Evolutionary conservation across 163 green algal species (phyloP), one percentile per base, ranked within the genome.

Genomic region (Volvox carteri): DNA sequence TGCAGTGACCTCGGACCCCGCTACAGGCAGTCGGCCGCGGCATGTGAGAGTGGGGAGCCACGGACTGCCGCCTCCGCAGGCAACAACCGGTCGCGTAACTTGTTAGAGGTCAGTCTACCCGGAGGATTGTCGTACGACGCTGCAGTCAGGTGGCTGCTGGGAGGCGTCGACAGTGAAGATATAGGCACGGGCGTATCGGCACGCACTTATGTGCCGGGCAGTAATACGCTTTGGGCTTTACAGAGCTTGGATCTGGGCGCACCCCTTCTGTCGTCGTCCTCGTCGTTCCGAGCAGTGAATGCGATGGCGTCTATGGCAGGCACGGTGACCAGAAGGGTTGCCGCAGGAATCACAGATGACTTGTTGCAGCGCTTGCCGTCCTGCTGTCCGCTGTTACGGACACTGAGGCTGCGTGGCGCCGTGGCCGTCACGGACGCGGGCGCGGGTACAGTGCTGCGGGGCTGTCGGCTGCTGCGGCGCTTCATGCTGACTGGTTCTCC

Each of bases 191-290:
- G 4, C 30, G 25, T 8, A 1, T 1, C 21, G 23, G 28, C 28
- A 12, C 6, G 4, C 35, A 37, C 68, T 68, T 18, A 30, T 23
- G 35, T 52, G 18, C 42, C 42, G 23, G 41, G 25, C 68, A n/a
- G n/a, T n/a, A 52, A 42, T 39, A 4, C 73, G 25, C 73, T 84
- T 19, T 84, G 75, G 75, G 48, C 75, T 1, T 33, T 84, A 14
- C 50, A 67, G 48, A 3, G 39, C 23, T 48, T 84, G 75, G 75
- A 84, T 35, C 50, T 84, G 46, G 46, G n/a, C n/a, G n/a, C n/a
- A n/a, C n/a, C 12, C 1, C 30, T 54, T 21, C 76, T 35, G 1
- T 37, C 75, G 2, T 19, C 23, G n/a, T n/a, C n/a, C n/a, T n/a
- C 44, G 25, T 2, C 7, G 44, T 6, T 35, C 28, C 42, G 2